Base-by-base conservation (phyloP, 169 alveolate species). In the Amoebophrya sp. region DNA sequence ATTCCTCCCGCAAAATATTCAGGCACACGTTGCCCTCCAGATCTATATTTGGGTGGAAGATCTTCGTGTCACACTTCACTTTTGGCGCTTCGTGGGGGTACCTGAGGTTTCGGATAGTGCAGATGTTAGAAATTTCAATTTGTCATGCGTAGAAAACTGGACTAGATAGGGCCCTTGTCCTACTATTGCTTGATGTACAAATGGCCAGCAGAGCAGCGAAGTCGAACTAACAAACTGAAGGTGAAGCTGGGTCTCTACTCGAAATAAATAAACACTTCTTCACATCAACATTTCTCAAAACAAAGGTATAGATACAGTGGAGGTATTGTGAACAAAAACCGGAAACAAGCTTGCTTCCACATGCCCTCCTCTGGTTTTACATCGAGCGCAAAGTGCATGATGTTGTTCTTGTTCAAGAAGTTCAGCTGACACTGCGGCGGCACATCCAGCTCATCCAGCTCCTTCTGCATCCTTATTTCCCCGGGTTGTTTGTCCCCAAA, bases 21-120 rank as follows among this genome's bases (percentile, higher is more conserved):
- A 97, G 93, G 91, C 99, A 97, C 29, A 97, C 98, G 90, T 97
- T 96, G 38, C 99, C 99, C 91, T 95, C 92, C 40, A 94, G 92
- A 93, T 97, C 98, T 54, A 97, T 97, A 93, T 97, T 97, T 38
- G 99, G 99, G 92, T 97, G 99, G 89, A 91, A 95, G 39, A 96
- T 94, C 93, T 96, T 94, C 77, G 89, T 23, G 32, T 29, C 77
- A 55, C 94, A 93, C 40, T 90, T 93, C 83, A 92, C 95, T 66
- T 93, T 93, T 29, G 95, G 95, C 32, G 95, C 93, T 55, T 93
- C 93, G 91, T 93, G 94, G 18, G 95, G 95, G 94, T 93, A 93
- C 54, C 54, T 41, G 54, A n/a, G n/a, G n/a, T n/a, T n/a, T n/a
- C n/a, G n/a, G n/a, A n/a, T n/a, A n/a, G n/a, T n/a, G n/a, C n/a